Percentiles rank a stretch among this genome's conserved stretches.
These are phyloP conservation scores for Coprinellus aureogranulatus DNA, from an alignment of 768 basidiomycete genomes.

Conservation along the genomic window DNA sequence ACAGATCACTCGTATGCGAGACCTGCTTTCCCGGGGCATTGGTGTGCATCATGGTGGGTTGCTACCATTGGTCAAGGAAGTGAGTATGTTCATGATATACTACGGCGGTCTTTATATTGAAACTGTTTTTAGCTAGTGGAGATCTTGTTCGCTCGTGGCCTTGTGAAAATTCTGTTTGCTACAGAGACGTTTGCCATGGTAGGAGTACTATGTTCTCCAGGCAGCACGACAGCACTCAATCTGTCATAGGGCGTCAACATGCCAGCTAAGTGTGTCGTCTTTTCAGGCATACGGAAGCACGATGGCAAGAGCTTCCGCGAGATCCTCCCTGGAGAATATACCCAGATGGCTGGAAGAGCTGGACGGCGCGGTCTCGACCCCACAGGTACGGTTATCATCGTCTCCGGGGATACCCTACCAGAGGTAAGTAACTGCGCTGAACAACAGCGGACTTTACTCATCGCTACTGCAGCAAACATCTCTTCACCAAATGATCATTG, in stretches of 20 bases:
- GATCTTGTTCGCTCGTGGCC: constrained; percentile 89
- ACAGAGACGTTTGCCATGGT: constrained; percentile 99
- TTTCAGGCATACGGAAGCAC: constrained; percentile 92
- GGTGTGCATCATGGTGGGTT: constrained; percentile 98
- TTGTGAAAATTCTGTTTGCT: constrained; percentile 95
- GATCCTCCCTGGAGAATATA: constrained; percentile 89
- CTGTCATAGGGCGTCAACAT: constrained; percentile 91
- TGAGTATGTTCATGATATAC: constrained; percentile 40
- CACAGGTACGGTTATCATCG: constrained; percentile 93
- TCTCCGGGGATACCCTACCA: constrained; percentile 79
- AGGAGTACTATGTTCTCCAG: constrained; percentile 16
- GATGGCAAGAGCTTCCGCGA: constrained; percentile 92
- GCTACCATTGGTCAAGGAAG: constrained; percentile 95
- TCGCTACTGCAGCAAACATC: constrained; percentile 58
- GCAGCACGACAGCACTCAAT: neutral
- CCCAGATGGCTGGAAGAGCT: constrained; percentile 98
- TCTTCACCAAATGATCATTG: constrained; percentile 88
- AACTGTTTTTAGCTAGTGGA: constrained; percentile 73
- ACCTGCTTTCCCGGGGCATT: constrained; percentile 87
- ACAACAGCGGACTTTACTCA: neutral
- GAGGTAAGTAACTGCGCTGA: constrained; percentile 50
- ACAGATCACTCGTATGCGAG: constrained; percentile 87
- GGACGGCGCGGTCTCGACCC: constrained; percentile 93
- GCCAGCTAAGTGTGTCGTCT: constrained; percentile 97
- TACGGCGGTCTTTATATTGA: constrained; percentile 8